Conservation (phyloP, 2,329 filamentous ascomycete species). For the Arthrobotrys pseudoclavata region DNA sequence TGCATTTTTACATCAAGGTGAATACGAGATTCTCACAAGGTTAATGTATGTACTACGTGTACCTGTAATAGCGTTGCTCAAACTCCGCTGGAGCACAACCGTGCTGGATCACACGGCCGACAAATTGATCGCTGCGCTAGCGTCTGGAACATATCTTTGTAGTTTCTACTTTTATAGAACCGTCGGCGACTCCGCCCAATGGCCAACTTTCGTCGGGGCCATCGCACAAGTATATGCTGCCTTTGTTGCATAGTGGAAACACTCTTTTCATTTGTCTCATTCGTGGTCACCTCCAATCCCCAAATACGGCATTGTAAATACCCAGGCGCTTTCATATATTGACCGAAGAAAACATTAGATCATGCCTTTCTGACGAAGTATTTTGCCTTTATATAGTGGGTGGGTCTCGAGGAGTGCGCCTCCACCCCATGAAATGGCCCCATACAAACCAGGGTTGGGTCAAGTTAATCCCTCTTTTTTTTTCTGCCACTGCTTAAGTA, state of each 20-base stretch:
- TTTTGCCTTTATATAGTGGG: too few relatives aligned
- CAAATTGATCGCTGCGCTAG: conserved; percentile 33
- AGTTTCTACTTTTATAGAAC: conserved; percentile 45
- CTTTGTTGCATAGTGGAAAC: conserved; percentile 1
- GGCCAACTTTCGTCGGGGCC: conserved; percentile 39
- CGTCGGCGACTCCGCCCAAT: conserved; percentile 38
- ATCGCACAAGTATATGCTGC: conserved; percentile 37
- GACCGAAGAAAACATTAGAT: too few relatives aligned
- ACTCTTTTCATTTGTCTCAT: background rate
- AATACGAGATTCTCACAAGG: background rate
- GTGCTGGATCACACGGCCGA: conserved; percentile 29
- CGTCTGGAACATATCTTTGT: conserved; percentile 34
- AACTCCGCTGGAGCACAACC: conserved; percentile 38
- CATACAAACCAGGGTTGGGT: too few relatives aligned
- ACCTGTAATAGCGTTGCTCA: conserved; percentile 20
- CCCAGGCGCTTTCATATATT: too few relatives aligned
- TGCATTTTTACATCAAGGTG: background rate
- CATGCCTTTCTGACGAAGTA: too few relatives aligned
- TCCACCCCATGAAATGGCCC: too few relatives aligned
- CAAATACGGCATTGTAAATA: too few relatives aligned
- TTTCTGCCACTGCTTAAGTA: too few relatives aligned
- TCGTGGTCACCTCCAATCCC: background rate
- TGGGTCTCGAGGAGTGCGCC: too few relatives aligned
- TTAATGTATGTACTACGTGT: background rate
- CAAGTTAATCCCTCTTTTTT: too few relatives aligned